phyloP scores from a whole-genome alignment of 257 asterid species.

The Nicotiana noctiflora region DNA sequence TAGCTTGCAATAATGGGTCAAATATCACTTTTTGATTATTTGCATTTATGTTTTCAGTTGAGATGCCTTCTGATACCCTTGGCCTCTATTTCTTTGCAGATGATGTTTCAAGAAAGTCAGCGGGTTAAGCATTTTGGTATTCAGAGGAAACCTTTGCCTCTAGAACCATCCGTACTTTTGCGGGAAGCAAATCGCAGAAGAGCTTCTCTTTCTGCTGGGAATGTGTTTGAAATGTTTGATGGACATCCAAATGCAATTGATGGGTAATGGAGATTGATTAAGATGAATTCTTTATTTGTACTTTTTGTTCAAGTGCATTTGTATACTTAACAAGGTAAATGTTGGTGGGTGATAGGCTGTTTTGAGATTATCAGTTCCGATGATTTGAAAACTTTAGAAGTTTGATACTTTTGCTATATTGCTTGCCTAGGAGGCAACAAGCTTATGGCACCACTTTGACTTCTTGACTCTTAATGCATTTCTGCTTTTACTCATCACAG shows the following conservation, averaged over 20 bases:
- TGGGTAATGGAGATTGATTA: constrained; percentile 46
- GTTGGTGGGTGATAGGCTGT: neutral
- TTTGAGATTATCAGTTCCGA: neutral
- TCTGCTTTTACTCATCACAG: no score
- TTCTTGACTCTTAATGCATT: no score
- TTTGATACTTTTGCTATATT: neutral
- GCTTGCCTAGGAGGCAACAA: neutral
- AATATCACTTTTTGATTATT: constrained; percentile 1
- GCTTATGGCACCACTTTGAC: neutral
- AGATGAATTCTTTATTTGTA: neutral
- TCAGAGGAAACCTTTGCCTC: constrained; percentile 94
- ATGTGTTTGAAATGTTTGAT: constrained; percentile 73
- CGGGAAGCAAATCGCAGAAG: constrained; percentile 98
- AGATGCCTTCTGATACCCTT: neutral
- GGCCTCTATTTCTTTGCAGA: constrained; percentile 33
- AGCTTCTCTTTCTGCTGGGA: constrained; percentile 98
- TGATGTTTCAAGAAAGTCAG: constrained; percentile 80
- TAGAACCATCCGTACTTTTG: constrained; percentile 92
- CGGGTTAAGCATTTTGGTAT: constrained; percentile 77
- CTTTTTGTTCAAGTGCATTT: neutral
- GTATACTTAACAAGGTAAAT: neutral
- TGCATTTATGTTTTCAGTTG: neutral
- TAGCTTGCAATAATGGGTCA: neutral
- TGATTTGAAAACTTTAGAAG: constrained; percentile 1
- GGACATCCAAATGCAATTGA: constrained; percentile 55